Conservation (phyloP, 106 monocot genomes). For the Dendrobium officinale region DNA sequence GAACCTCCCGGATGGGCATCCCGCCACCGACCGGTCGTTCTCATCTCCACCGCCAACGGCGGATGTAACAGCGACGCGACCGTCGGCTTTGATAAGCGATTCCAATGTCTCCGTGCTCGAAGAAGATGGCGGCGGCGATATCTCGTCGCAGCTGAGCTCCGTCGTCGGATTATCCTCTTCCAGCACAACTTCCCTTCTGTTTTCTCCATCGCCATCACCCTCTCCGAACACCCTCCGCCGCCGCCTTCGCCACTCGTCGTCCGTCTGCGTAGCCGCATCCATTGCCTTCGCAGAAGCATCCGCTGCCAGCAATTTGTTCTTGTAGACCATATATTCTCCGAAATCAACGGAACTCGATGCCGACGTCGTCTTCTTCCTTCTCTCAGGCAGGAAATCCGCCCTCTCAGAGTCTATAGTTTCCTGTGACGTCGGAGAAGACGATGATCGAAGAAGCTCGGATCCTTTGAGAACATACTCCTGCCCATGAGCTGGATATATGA, state of each 20-base stretch:
- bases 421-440: conserved; percentile 13
- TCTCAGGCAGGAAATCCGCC: conserved; percentile 4
- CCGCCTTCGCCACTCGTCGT: conserved; percentile 31
- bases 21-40: background rate
- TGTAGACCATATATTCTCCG: conserved; percentile 76
- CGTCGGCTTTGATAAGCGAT: conserved; percentile 8
- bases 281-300: conserved; percentile 19
- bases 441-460: conserved; percentile 39
- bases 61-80: background rate
- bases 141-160: conserved; percentile 55
- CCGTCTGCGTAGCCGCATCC: conserved; percentile 81
- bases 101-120: conserved; percentile 65
- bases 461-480: conserved; percentile 93
- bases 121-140: conserved; percentile 76
- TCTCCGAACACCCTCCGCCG: conserved; percentile 1
- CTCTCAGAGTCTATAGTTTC: conserved; percentile 8
- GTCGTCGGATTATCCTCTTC: conserved; percentile 14
- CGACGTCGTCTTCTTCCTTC: conserved; percentile 24
- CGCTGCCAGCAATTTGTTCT: conserved; percentile 25
- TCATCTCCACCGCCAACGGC: conserved; percentile 22
- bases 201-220: background rate
- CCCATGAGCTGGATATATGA: conserved; percentile 70
- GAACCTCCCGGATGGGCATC: conserved; percentile 26
- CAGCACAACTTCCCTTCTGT: conserved; percentile 9
- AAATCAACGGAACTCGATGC: conserved; percentile 45